phyloP scores from a whole-genome alignment of 352 stramenopile species.

The Hyphochytrium catenoides region DNA sequence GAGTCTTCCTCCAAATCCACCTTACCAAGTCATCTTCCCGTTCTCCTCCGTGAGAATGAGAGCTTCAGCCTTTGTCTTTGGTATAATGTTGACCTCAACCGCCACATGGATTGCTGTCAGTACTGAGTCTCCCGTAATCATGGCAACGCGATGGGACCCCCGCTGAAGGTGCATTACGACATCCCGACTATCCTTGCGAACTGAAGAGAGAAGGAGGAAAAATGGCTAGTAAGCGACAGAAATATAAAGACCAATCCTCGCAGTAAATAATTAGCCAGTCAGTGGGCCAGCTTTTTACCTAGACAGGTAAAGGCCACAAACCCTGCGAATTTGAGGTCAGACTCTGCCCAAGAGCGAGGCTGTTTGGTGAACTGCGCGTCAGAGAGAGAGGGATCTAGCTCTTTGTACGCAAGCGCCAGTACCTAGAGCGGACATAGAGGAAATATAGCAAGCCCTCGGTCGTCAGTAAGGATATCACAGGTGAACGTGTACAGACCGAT shows the following conservation, averaged over 20 bases:
- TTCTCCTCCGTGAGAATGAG: constrained; percentile 38
- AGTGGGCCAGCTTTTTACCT: background rate
- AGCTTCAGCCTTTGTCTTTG: constrained; percentile 18
- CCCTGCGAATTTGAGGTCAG: constrained; percentile 77
- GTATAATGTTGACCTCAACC: constrained; percentile 76
- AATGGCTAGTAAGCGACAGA: too few species aligned
- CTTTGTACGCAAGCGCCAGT: constrained; percentile 84
- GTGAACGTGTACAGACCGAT: too few species aligned
- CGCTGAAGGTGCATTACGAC: constrained; percentile 77
- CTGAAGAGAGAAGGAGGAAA: constrained; percentile 50
- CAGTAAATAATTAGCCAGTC: background rate
- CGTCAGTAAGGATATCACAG: too few species aligned
- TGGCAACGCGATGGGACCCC: constrained; percentile 76
- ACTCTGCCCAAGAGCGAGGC: constrained; percentile 67
- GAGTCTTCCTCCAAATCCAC: constrained; percentile 3
- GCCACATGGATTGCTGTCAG: constrained; percentile 92
- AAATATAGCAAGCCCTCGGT: too few species aligned
- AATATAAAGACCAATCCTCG: background rate
- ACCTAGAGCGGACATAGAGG: too few species aligned
- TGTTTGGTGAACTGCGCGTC: constrained; percentile 48
- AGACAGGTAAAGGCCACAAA: constrained; percentile 72
- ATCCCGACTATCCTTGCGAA: constrained; percentile 84
- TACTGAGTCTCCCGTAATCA: constrained; percentile 96
- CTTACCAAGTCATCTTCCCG: constrained; percentile 12
- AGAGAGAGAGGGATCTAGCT: constrained; percentile 41